A percentile compares a stretch with the other conserved stretches of the same genome.
Evolutionary conservation across 2,329 filamentous ascomycete species (phyloP).

Genomic region (Huntiella omanensis): DNA sequence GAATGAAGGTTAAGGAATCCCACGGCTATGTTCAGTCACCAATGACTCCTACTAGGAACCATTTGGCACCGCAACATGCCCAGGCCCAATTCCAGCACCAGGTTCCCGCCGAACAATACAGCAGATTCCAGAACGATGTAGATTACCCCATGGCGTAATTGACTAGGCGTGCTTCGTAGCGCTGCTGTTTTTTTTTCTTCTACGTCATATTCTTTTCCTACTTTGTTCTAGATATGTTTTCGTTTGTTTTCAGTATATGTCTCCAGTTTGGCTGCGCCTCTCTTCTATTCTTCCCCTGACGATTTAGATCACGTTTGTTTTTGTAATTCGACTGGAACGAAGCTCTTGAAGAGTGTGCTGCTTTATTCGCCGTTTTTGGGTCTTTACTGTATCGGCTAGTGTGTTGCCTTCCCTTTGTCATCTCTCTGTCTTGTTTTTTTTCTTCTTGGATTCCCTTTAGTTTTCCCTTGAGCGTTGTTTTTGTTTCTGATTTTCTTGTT

Average conservation of each 20-base stretch:
- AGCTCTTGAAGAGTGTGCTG: too few species aligned
- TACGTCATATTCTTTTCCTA: neutral
- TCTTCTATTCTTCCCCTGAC: neutral
- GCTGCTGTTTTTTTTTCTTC: neutral
- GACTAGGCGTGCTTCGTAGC: neutral
- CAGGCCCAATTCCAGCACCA: slow-evolving; percentile 13
- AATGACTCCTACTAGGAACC: slow-evolving; percentile 38
- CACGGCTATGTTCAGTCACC: slow-evolving; percentile 34
- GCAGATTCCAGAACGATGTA: slow-evolving; percentile 7
- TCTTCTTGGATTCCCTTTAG: neutral
- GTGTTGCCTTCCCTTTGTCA: neutral
- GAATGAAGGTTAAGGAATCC: slow-evolving; percentile 29
- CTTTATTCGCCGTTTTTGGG: neutral
- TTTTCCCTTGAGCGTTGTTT: neutral
- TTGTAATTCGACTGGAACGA: too few species aligned
- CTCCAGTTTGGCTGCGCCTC: neutral
- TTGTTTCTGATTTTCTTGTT: neutral
- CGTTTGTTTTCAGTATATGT: neutral
- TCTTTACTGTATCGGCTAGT: neutral
- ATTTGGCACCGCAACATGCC: slow-evolving; percentile 21
- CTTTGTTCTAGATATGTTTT: neutral
- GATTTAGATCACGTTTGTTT: too few species aligned
- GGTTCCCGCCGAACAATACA: slow-evolving; percentile 7
- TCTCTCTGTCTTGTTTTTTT: neutral
- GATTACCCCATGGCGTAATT: slow-evolving; percentile 11